Evolutionary conservation across 1,284 basidiomycete genomes (phyloP).

Genomic region (Apiotrichum porosum): DNA sequence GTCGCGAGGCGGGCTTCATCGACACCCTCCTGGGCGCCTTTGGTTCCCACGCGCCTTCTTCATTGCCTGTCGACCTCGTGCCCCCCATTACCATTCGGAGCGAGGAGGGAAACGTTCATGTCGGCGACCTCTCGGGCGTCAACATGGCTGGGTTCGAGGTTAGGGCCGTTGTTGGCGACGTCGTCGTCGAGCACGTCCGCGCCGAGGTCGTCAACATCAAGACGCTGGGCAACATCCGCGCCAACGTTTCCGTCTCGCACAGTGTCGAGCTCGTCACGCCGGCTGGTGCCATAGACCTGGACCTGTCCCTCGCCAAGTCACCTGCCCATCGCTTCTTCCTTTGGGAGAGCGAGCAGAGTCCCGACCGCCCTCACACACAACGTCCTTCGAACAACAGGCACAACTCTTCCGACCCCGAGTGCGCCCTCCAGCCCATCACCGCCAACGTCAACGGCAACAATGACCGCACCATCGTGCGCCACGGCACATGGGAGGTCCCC

Average conservation of each 20-base stretch:
- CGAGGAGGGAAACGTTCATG: slow-evolving; percentile 1
- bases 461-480: slow-evolving; percentile 7
- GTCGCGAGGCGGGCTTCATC: neutral
- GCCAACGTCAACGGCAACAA: slow-evolving; percentile 4
- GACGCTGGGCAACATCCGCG: slow-evolving; percentile 4
- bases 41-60: neutral
- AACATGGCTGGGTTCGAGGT: slow-evolving; percentile 3
- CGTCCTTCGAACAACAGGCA: no score
- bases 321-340: neutral
- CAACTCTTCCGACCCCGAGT: slow-evolving; percentile 2
- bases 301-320: neutral
- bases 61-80: neutral
- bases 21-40: neutral
- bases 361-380: neutral
- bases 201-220: slow-evolving; percentile 6
- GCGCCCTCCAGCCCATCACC: slow-evolving; percentile 9
- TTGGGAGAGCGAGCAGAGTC: neutral
- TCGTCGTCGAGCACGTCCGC: slow-evolving; percentile 3
- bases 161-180: slow-evolving; percentile 2
- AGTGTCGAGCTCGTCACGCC: slow-evolving; percentile 1
- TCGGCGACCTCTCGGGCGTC: slow-evolving; percentile 5
- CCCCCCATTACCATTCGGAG: slow-evolving; percentile 7
- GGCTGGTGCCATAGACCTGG: slow-evolving; percentile 11
- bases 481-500: slow-evolving; percentile 15
- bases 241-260: slow-evolving; percentile 1